A percentile compares a stretch with the other conserved stretches of the same genome.
Conservation (phyloP, 2,329 filamentous ascomycete genomes). For the Hymenoscyphus fructigenus region DNA sequence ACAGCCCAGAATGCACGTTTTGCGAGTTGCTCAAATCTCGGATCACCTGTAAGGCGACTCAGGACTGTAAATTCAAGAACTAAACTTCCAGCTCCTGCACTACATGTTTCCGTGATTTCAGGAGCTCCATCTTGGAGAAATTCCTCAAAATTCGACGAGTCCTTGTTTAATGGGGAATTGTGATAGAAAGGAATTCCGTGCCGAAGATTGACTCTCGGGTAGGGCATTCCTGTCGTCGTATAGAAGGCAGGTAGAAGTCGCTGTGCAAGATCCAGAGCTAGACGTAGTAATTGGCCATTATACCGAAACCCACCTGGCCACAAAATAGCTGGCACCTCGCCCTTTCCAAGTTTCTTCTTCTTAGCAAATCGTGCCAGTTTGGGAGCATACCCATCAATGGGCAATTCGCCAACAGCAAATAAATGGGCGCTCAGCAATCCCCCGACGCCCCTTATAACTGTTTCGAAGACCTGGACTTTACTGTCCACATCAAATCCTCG, state of each 20-base stretch:
- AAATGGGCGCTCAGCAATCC: conserved; percentile 90
- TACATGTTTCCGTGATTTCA: conserved; percentile 95
- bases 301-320: conserved; percentile 82
- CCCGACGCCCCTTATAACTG: conserved; percentile 88
- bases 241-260: conserved; percentile 90
- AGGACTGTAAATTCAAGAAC: conserved; percentile 91
- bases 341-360: conserved; percentile 40
- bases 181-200: conserved; percentile 89
- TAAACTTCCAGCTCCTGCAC: conserved; percentile 91
- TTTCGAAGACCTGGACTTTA: conserved; percentile 98
- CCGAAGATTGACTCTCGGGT: conserved; percentile 88
- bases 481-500: conserved; percentile 92
- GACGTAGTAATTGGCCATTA: conserved; percentile 83
- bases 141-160: conserved; percentile 42
- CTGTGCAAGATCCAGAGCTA: conserved; percentile 81
- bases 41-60: conserved; percentile 82
- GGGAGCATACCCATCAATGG: conserved; percentile 76
- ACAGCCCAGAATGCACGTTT: conserved; percentile 97
- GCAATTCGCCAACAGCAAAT: conserved; percentile 87
- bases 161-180: conserved; percentile 75
- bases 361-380: conserved; percentile 16
- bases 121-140: conserved; percentile 31
- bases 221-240: conserved; percentile 86
- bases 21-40: conserved; percentile 82
- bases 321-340: conserved; percentile 55